phyloP scores from a whole-genome alignment of 2,329 filamentous ascomycete genomes.

The Orbilia oligospora region DNA sequence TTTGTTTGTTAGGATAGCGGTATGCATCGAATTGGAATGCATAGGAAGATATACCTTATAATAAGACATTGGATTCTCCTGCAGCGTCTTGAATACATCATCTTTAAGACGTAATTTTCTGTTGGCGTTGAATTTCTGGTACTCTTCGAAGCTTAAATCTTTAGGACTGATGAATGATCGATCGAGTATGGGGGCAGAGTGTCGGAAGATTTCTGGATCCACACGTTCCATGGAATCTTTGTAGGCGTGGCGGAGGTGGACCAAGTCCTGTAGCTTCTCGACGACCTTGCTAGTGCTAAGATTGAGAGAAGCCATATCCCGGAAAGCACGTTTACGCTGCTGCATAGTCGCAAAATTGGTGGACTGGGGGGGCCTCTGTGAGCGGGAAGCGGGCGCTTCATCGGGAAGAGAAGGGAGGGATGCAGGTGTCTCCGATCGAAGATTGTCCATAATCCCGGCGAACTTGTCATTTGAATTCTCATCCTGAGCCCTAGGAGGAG shows the following conservation, averaged over 20 bases:
- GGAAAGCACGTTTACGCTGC: slow-evolving; percentile 29
- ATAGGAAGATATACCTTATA: slow-evolving; percentile 78
- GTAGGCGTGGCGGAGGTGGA: slow-evolving; percentile 6
- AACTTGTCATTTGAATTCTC: slow-evolving; percentile 2
- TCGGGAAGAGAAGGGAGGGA: slow-evolving; percentile 30
- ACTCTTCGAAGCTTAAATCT: slow-evolving; percentile 79
- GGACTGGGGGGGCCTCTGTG: background rate
- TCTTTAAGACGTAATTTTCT: slow-evolving; percentile 67
- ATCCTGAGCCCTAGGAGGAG: slow-evolving; percentile 7
- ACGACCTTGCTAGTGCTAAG: slow-evolving; percentile 7
- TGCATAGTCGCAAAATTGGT: slow-evolving; percentile 20
- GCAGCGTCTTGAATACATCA: slow-evolving; percentile 39
- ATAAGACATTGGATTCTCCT: slow-evolving; percentile 81
- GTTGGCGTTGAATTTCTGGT: slow-evolving; percentile 84
- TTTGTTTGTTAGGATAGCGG: background rate
- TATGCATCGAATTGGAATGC: background rate
- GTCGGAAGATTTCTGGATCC: slow-evolving; percentile 46
- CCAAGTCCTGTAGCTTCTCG: slow-evolving; percentile 17
- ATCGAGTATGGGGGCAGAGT: slow-evolving; percentile 12
- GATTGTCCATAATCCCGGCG: slow-evolving; percentile 31
- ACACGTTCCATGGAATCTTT: slow-evolving; percentile 30
- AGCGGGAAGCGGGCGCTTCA: slow-evolving; percentile 9
- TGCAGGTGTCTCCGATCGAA: slow-evolving; percentile 15
- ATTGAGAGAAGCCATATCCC: slow-evolving; percentile 26
- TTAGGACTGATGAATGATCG: slow-evolving; percentile 73